phyloP scores from a whole-genome alignment of 2,329 filamentous ascomycete species.

The Microsporum canis region DNA sequence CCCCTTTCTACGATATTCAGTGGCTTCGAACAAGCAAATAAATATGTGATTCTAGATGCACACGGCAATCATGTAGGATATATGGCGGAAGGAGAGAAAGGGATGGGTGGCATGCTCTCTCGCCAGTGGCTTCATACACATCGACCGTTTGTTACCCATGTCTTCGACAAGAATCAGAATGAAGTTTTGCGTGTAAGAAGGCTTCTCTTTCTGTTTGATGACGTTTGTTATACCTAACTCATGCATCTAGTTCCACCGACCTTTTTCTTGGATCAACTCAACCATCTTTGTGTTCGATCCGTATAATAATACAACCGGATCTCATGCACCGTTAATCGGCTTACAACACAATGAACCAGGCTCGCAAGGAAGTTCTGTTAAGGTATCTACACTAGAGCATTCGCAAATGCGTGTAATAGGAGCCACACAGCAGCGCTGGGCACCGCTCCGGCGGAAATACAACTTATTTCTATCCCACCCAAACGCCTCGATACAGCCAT shows the following conservation, averaged over 20 bases:
- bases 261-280: constrained; percentile 54
- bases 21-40: constrained; percentile 56
- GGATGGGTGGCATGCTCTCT: constrained; percentile 44
- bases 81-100: constrained; percentile 52
- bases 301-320: constrained; percentile 25
- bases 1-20: constrained; percentile 16
- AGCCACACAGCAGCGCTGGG: constrained; percentile 54
- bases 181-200: constrained; percentile 45
- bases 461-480: constrained; percentile 51
- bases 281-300: constrained; percentile 47
- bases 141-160: constrained; percentile 52
- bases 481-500: constrained; percentile 27
- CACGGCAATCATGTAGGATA: constrained; percentile 53
- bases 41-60: constrained; percentile 55
- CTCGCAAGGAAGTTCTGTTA: constrained; percentile 37
- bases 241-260: constrained; percentile 43
- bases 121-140: constrained; percentile 53
- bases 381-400: constrained; percentile 44
- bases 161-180: constrained; percentile 50
- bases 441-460: constrained; percentile 51
- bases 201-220: neutral
- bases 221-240: neutral
- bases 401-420: constrained; percentile 52
- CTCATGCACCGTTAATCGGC: constrained; percentile 32
- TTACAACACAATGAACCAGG: constrained; percentile 26